Percentiles rank a stretch among this genome's conserved stretches.
Evolutionary conservation across 2,329 filamentous ascomycete species (phyloP).

Genomic region (Tolypocladium inflatum): DNA sequence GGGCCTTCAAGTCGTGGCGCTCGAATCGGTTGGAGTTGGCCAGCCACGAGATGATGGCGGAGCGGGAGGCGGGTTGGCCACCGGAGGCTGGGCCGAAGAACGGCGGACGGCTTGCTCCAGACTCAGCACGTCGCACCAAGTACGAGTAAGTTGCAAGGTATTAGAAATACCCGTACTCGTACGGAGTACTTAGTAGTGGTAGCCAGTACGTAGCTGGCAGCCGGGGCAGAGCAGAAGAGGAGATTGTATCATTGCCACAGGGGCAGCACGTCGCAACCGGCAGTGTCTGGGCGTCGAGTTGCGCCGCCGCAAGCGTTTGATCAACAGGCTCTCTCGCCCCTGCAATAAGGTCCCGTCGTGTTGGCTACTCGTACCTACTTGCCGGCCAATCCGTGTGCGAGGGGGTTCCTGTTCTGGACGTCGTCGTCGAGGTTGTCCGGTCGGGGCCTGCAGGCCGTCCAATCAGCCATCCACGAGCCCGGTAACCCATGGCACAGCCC

Average conservation of each 20-base stretch:
- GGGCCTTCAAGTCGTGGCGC: background rate
- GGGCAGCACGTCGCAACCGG: background rate
- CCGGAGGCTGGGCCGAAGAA: background rate
- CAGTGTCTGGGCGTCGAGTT: background rate
- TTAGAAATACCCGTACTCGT: too few relatives aligned
- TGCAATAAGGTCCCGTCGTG: background rate
- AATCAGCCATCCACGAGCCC: background rate
- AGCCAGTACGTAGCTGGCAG: background rate
- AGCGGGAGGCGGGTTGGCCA: background rate
- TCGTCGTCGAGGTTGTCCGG: background rate
- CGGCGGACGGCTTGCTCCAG: background rate
- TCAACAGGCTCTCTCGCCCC: background rate
- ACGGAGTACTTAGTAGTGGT: too few relatives aligned
- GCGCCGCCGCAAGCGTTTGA: background rate
- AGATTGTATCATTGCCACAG: background rate
- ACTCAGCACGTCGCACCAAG: too few relatives aligned
- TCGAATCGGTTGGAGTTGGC: background rate
- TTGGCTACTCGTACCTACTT: too few relatives aligned
- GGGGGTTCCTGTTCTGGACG: background rate
- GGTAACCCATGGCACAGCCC: background rate
- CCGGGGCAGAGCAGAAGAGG: background rate
- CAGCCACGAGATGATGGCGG: background rate
- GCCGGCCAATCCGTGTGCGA: background rate
- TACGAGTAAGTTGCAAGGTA: too few relatives aligned
- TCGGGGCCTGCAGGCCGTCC: background rate